A percentile compares a stretch with the other conserved stretches of the same genome.
Evolutionary conservation across 495 filamentous ascomycete genomes (phyloP).

Genomic region (Saxophila tyrrhenica): DNA sequence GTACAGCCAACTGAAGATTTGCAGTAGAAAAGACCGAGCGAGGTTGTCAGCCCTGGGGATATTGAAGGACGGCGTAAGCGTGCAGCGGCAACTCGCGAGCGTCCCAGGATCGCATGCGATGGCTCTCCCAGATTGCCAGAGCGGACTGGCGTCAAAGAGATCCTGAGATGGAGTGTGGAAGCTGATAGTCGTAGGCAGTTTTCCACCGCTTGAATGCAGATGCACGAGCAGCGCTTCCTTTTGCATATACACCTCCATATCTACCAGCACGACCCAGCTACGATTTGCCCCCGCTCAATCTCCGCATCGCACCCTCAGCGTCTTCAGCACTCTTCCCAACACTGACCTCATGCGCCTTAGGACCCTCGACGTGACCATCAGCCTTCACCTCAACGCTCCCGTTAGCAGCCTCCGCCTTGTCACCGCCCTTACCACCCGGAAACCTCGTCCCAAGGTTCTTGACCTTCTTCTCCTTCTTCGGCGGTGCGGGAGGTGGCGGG

Average conservation of each 20-base stretch:
- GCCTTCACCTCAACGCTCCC: conserved; percentile 21
- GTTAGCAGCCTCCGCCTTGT: conserved; percentile 20
- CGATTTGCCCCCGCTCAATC: conserved; percentile 17
- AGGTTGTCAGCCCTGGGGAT: too few species aligned
- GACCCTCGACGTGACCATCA: conserved; percentile 31
- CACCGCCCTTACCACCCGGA: conserved; percentile 35
- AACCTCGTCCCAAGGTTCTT: conserved; percentile 69
- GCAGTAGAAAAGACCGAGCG: too few species aligned
- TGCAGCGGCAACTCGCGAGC: too few species aligned
- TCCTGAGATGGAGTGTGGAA: too few species aligned
- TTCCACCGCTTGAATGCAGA: not conserved
- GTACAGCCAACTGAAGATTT: too few species aligned
- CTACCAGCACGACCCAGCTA: not conserved
- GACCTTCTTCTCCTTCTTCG: conserved; percentile 62
- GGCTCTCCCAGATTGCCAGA: too few species aligned
- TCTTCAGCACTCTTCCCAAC: conserved; percentile 29
- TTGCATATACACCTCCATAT: not conserved
- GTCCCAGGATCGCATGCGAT: too few species aligned
- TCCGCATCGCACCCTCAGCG: conserved; percentile 34
- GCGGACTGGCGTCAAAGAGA: too few species aligned
- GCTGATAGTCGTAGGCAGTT: too few species aligned
- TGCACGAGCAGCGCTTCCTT: not conserved
- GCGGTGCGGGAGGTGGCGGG: conserved; percentile 47
- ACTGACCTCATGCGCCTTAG: conserved; percentile 26
- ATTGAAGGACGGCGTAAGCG: not conserved